Conservation (phyloP, 768 basidiomycete species). For the Boletus edulis region DNA sequence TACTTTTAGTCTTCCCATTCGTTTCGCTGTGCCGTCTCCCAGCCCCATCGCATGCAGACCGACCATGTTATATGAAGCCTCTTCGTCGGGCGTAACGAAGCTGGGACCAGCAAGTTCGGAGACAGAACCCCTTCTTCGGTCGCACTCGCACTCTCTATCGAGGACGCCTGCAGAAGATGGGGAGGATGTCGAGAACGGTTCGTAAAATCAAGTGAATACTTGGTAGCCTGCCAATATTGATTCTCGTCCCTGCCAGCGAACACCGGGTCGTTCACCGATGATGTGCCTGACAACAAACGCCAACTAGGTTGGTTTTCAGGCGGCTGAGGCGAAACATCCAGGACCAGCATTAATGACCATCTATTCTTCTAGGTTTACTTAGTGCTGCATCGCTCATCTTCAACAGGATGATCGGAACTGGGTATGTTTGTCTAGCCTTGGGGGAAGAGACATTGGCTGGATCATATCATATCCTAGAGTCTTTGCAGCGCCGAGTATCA, state of each 20-base stretch:
- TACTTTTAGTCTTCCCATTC: too few relatives aligned
- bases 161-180: too few relatives aligned
- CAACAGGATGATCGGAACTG: conserved; percentile 74
- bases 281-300: conserved; percentile 47
- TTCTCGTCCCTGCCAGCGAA: conserved; percentile 1
- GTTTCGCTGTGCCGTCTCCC: too few relatives aligned
- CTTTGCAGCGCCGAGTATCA: conserved; percentile 68
- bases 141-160: too few relatives aligned
- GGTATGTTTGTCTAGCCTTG: conserved; percentile 36
- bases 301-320: conserved; percentile 42
- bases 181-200: conserved; percentile 14
- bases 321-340: not conserved
- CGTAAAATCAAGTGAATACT: not conserved
- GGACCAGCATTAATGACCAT: not conserved
- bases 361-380: conserved; percentile 20
- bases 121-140: conserved; percentile 21
- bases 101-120: conserved; percentile 5
- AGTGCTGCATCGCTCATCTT: conserved; percentile 68
- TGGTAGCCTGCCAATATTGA: not conserved
- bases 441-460: not conserved
- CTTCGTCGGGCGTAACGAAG: too few relatives aligned
- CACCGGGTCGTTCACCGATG: conserved; percentile 32
- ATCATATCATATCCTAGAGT: conserved; percentile 42
- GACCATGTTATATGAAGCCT: too few relatives aligned
- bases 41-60: too few relatives aligned